Base-by-base conservation (phyloP, 1,284 basidiomycete species). In the Boletus sp. region DNA sequence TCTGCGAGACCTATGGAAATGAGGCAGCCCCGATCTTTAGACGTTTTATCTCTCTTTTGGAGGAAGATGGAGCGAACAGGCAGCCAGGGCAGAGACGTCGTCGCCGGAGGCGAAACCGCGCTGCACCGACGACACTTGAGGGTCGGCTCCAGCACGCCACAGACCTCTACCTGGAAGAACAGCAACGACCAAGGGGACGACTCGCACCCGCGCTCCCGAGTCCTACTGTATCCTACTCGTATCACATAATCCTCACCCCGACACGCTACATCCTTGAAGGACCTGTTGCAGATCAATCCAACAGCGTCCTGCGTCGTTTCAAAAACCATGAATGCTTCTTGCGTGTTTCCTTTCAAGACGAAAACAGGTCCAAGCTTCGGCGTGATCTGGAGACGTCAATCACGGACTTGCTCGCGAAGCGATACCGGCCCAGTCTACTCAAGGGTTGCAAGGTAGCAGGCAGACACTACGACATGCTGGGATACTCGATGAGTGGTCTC, bases 341-440 rank as follows among this genome's bases (percentile, higher is more conserved):
- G 28, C 84, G 89, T 2, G 85, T 91, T 30, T 79, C 78, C 17
- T 88, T 90, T 66, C 78, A 80, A 46, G 89, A 91, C 44, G 89
- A 90, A 65, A 82, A 80, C 50, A 68, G 79, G 21, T 76, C 82
- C 0, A 77, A 79, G 54, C 80, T 81, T 62, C 79, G 82, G 46
- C 80, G 80, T 57, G 81, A 86, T 64, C 68, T 76, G 5, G 81
- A 80, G 4, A 68, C 81, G 10, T 80, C 84, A 52, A 81, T 81
- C 19, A 65, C 68, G 16, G 64, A 68, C 0, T 78, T 88, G 53
- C 73, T 88, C 37, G 38, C 66, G 21, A 63, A 68, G 13, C 78
- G 83, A 37, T 81, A 85, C 57, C 80, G 80, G 11, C 65, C 70
- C 1, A 68, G 79, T 17, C 69, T 89, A 27, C 68, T 76, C 14